Conservation (phyloP, 192 early-diverging fungal species). For the Helicostylum pulchrum region DNA sequence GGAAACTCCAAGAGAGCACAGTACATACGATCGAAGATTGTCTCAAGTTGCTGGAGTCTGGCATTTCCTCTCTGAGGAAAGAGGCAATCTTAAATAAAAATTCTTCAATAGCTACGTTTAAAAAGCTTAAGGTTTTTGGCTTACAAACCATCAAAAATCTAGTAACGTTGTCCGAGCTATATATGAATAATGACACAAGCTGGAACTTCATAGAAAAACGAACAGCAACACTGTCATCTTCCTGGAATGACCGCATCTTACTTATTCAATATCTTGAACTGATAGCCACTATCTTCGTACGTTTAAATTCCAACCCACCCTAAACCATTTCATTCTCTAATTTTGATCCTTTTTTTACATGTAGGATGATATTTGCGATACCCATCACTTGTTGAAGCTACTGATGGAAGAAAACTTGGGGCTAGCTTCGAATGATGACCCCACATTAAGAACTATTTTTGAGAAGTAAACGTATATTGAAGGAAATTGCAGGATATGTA, state of each 20-base stretch:
- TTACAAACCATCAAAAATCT: not conserved
- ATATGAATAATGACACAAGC: not conserved
- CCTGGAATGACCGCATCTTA: not conserved
- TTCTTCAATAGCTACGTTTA: slow-evolving; percentile 1
- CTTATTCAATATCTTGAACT: slow-evolving; percentile 8
- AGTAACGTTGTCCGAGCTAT: not conserved
- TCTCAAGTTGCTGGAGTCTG: slow-evolving; percentile 2
- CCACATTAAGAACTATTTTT: not conserved
- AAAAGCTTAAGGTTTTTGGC: slow-evolving; percentile 5
- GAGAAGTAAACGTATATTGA: slow-evolving; percentile 2
- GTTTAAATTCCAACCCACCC: not conserved
- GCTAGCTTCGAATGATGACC: too few relatives aligned
- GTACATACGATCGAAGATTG: not conserved
- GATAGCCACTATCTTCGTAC: slow-evolving; percentile 10
- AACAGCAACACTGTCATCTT: not conserved
- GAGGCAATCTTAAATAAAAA: not conserved
- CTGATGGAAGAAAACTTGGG: not conserved
- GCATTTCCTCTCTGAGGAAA: not conserved
- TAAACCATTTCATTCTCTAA: too few relatives aligned
- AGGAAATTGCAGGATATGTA: slow-evolving; percentile 1
- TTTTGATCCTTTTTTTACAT: too few relatives aligned
- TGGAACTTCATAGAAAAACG: slow-evolving; percentile 10
- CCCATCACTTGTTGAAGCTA: too few relatives aligned
- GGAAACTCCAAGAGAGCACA: too few relatives aligned
- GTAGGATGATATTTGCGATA: too few relatives aligned